phyloP scores from a whole-genome alignment of 352 stramenopile species.

The Blastocystis sp. region DNA sequence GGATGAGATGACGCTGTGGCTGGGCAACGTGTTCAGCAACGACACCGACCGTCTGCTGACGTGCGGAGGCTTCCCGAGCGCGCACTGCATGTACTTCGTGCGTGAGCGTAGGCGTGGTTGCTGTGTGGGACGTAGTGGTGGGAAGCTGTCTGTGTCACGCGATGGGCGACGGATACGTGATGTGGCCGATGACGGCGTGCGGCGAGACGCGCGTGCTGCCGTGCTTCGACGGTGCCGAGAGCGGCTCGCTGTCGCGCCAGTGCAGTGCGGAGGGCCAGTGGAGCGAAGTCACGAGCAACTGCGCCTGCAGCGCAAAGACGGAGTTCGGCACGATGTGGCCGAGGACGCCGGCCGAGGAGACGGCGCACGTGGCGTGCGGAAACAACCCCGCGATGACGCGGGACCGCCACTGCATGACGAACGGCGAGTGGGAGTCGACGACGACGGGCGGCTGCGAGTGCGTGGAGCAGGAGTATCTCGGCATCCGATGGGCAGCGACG shows the following conservation, averaged over 20 bases:
- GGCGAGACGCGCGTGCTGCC: constrained; percentile 1
- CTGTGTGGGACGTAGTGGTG: neutral
- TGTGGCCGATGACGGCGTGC: constrained; percentile 8
- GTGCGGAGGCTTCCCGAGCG: constrained; percentile 11
- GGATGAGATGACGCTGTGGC: neutral
- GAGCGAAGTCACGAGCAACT: constrained; percentile 34
- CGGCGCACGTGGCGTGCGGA: neutral
- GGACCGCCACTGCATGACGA: constrained; percentile 13
- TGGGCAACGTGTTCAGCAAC: neutral
- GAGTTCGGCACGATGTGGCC: constrained; percentile 18
- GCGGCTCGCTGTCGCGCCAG: neutral
- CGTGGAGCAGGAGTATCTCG: neutral
- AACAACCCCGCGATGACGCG: neutral
- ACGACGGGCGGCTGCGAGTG: constrained; percentile 26
- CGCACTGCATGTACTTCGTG: constrained; percentile 43
- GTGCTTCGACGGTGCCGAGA: neutral
- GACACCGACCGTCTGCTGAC: neutral
- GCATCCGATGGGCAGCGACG: neutral
- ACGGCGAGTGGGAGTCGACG: constrained; percentile 22
- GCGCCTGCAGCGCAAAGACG: neutral
- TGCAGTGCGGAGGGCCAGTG: constrained; percentile 15
- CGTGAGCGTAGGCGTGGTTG: neutral
- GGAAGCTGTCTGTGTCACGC: neutral
- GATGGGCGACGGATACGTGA: neutral
- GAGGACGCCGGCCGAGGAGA: neutral